Evolutionary conservation across 768 basidiomycete species (phyloP), one percentile per base, ranked within the genome.

Genomic region (Lentinula raphanica): DNA sequence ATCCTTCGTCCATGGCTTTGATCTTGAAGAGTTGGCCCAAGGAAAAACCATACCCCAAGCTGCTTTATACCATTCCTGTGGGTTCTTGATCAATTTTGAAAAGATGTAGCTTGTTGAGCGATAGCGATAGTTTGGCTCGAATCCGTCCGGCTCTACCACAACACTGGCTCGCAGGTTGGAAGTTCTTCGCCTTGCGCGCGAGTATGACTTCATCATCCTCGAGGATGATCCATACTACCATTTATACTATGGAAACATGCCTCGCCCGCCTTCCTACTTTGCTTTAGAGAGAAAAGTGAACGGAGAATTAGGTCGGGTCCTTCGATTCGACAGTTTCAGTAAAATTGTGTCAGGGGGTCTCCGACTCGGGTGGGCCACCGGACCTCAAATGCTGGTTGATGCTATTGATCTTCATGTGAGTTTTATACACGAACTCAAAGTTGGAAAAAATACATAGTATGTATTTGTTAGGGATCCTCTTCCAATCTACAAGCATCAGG

Each of bases 261-360:
- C 83, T 29, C 79, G 86, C 17, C 84, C 85, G 12, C 83, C 87
- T 1, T 90, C 87, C 0, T 96, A 94, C 71, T 94, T 95, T 66
- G 77, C 82, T 38, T 78, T 96, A 35, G 94, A 97, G 69, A 76
- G 75, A 11, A 79, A 83, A 54, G 59, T 62, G 4, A 72, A 69
- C 1, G 54, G 61, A 32, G 81, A 84, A 62, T 78, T 82, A 27
- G 94, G 94, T 1, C 83, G 87, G 9, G 92, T 95, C 39, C 64
- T 95, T 21, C 84, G 94, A 39, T 93, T 96, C 68, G 94, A 97
- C 68, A 92, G 90, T 66, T 77, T 96, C 57, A 92, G 89, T 58
- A 97, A 97, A 74, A 76, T 94, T 46, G 76, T 87, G 25, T 85
- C 85, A n/a, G 79, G 85, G 21, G 89, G 90, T 13, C 82, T 92